Base-by-base conservation (phyloP, 345 rosid species). In the Leavenworthia alabamica region DNA sequence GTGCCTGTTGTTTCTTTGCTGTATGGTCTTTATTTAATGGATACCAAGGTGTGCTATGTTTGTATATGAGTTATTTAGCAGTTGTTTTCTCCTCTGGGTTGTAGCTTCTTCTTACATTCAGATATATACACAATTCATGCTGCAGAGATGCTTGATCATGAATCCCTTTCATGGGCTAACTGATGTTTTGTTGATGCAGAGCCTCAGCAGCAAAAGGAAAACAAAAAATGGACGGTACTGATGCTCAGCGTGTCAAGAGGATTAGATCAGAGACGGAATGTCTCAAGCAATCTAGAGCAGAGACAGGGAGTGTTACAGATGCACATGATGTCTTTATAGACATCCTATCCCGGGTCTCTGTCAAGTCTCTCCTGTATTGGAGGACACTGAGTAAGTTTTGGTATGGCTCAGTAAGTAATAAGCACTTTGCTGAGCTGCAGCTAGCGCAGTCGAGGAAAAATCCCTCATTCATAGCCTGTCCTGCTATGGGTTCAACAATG, bases 271-370 rank as follows among this genome's bases (percentile, higher is more conserved):
- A 49, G 55, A 8, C 6, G 6, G 6, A 8, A 7, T 20, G 20
- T 48, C 35, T 48, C 33, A 13, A 26, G 16, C 33, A n/a, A 48
- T 26, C 35, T 48, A 48, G 32, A 7, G 19, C 33, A 3, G 33
- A 47, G 22, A 6, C 37, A 28, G 6, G 22, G 36, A 14, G 15
- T 14, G n/a, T 50, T 15, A 33, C 6, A 28, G 55, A 28, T 14
- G 36, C 3, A 15, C 37, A 50, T 27, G 50, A 10, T 35, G 61
- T 56, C 26, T 33, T 73, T 40, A 50, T 56, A 19, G 23, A 62
- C 47, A 68, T 73, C 49, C 46, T 73, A 17, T 55, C 62, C 12
- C 60, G 73, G 49, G 43, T 73, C 26, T 46, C 70, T 6, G 65
- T 62, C 12, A 55, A 67, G 53, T 36, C 62, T 17, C 11, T 66